These are phyloP conservation scores for Paramecium sonneborni DNA, from an alignment of 73 alveolate genomes.

Conservation along the genomic window DNA sequence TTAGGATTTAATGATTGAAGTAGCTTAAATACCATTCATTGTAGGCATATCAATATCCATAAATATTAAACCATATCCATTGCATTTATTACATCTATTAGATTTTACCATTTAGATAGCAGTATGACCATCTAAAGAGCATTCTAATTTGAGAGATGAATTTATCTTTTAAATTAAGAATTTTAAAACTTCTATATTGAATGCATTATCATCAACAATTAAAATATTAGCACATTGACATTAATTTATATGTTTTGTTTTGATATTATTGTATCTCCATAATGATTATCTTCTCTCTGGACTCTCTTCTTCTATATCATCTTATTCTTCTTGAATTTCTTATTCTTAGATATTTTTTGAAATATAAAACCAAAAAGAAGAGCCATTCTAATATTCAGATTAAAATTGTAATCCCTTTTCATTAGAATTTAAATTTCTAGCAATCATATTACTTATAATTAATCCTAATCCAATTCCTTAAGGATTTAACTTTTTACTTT, in stretches of 20 bases:
- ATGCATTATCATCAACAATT: conserved; percentile 8
- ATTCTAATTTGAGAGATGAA: background rate
- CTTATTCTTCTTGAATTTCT: background rate
- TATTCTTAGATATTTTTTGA: background rate
- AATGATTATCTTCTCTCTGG: background rate
- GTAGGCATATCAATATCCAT: conserved; percentile 33
- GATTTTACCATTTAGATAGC: background rate
- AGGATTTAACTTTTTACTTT: conserved; percentile 36
- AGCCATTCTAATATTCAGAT: background rate
- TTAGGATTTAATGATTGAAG: background rate
- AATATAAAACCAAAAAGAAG: background rate
- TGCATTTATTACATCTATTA: background rate
- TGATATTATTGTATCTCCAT: background rate
- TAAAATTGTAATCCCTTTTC: background rate
- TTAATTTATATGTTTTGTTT: background rate
- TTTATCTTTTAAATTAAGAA: background rate
- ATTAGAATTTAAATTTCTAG: background rate
- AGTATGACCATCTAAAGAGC: background rate
- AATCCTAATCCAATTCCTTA: conserved; percentile 65
- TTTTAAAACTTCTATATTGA: background rate
- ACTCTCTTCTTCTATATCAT: background rate
- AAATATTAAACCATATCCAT: background rate
- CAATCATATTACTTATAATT: conserved; percentile 46
- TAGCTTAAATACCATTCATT: background rate
- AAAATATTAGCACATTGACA: background rate